Base-by-base conservation (phyloP, 2,329 filamentous ascomycete species). In the Xylaria sp. region DNA sequence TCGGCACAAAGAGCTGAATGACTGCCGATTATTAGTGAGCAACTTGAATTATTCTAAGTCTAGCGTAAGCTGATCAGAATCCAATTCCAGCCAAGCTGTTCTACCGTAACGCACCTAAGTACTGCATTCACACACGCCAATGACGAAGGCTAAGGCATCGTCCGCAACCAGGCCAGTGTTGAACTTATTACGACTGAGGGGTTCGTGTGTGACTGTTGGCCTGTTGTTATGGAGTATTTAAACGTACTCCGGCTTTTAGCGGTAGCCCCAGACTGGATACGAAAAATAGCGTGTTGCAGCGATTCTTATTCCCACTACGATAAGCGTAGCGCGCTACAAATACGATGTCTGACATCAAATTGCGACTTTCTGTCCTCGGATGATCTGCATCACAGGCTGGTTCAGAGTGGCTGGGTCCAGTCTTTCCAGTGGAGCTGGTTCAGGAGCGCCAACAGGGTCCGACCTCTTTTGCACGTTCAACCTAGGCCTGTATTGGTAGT, bases 291-390 rank as follows among this genome's bases (percentile, higher is more conserved):
- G n/a, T 28, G 26, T 23, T 13, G 51, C 49, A 31, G 31, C 20
- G n/a, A 15, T 53, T 46, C 59, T 56, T 62, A 58, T 65, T 53
- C 53, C 58, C 62, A 65, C 57, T 58, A 58, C 42, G 31, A 58
- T 36, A 49, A 28, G 20, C 15, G 53, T 56, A 58, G 53, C 40
- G 40, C 20, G 23, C 54, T 38, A 46, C 28, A 46, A 66, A 68
- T 68, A 68, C 66, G 66, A 66, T 63, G 63, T 62, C 63, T 59
- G 46, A 56, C 54, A 63, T 62, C 58, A 59, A 56, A 68, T 68
- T 63, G 59, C 51, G 63, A 68, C 44, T 48, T 63, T 59, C 46
- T 44, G 20, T 63, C 46, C 54, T 56, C 49, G 53, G 38, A 33
- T 54, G 63, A 68, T 68, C 63, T 59, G 38, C 63, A 51, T 44